Evolutionary conservation across 768 basidiomycete species (phyloP).

Genomic region (Rhizopogon sp.): DNA sequence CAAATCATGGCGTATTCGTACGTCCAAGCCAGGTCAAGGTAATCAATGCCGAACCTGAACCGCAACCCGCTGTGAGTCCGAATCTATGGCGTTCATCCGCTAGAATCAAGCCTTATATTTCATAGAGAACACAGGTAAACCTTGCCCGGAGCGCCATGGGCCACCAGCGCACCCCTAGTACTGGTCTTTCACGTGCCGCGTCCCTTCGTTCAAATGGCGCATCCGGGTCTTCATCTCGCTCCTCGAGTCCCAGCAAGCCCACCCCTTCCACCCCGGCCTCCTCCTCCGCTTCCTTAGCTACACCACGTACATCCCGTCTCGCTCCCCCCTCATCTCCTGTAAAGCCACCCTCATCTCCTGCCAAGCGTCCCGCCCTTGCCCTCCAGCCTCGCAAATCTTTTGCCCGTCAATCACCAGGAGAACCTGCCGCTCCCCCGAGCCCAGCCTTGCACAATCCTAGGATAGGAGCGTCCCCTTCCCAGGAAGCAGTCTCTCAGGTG

Average conservation of each 20-base stretch:
- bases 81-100: slow-evolving; percentile 6
- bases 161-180: slow-evolving; percentile 61
- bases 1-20: slow-evolving; percentile 83
- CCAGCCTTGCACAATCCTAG: slow-evolving; percentile 27
- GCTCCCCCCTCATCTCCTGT: slow-evolving; percentile 45
- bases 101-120: background rate
- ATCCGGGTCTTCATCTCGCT: slow-evolving; percentile 48
- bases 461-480: slow-evolving; percentile 23
- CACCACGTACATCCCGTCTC: slow-evolving; percentile 23
- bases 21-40: slow-evolving; percentile 79
- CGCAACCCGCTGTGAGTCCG: slow-evolving; percentile 17
- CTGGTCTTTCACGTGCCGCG: slow-evolving; percentile 35
- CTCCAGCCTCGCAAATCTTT: slow-evolving; percentile 49
- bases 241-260: slow-evolving; percentile 59
- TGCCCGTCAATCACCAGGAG: slow-evolving; percentile 37
- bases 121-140: slow-evolving; percentile 22
- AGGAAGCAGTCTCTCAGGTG: slow-evolving; percentile 10
- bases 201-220: slow-evolving; percentile 37
- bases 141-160: slow-evolving; percentile 31
- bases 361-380: slow-evolving; percentile 46
- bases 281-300: slow-evolving; percentile 23
- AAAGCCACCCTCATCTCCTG: slow-evolving; percentile 46
- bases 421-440: slow-evolving; percentile 28
- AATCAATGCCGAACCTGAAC: slow-evolving; percentile 31
- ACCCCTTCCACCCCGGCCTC: slow-evolving; percentile 18